Evolutionary conservation across 768 basidiomycete genomes (phyloP), one percentile per base, ranked within the genome.

Genomic region (Trametes cubensis): DNA sequence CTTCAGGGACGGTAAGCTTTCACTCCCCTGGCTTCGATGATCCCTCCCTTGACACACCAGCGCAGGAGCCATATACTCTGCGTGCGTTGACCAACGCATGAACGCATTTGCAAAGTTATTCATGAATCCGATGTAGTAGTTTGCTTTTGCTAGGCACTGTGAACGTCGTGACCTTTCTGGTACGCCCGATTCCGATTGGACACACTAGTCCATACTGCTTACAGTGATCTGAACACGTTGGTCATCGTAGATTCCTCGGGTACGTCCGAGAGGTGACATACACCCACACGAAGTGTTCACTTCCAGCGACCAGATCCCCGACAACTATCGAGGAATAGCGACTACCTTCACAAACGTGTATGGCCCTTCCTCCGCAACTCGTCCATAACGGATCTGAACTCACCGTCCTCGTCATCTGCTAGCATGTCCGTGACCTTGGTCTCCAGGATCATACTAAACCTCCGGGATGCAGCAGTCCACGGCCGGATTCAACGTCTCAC

Each of bases 301-400:
- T 34, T 34, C 34, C 10, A 34, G 11, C n/a, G 13, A 8, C 51
- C 50, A 60, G 58, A 60, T 52, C 28, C 11, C n/a, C 42, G 58
- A 53, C 23, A 11, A 39, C 13, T 53, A 47, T 28, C 28, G 56
- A 7, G 62, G 62, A 15, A n/a, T 63, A 5, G 56, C 41, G 3
- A 63, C 62, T 4, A 63, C 62, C 3, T 41, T 63, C 25, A 39
- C 56, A 3, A 63, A 63, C 46, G 56, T 46, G 62, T 63, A 30
- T 23, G 62, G 41, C 7, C 8, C 21, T 34, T 11, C 34, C 34
- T 34, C 11, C 34, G 6, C 11, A 34, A 11, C 34, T 34, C 34
- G 11, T 10, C 34, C 10, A 11, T 34, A 2, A 11, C 5, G 34
- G 4, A 34, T 11, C 10, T 10, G 10, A 11, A 10, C 34, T 34